These are phyloP conservation scores for Clonostachys solani DNA, from an alignment of 2,329 filamentous ascomycete species.

Conservation along the genomic window DNA sequence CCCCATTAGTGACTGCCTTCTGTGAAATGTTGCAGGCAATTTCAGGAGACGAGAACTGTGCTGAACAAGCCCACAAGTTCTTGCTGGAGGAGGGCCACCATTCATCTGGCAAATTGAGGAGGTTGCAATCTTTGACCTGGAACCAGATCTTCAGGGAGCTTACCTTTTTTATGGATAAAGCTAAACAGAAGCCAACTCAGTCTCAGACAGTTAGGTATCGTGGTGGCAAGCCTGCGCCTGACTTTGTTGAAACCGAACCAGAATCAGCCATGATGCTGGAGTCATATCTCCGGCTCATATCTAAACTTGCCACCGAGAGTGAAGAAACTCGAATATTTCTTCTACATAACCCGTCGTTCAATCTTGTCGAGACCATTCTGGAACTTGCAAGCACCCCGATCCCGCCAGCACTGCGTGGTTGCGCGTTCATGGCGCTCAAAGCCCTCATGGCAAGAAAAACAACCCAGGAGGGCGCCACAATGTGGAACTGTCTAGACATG, in stretches of 20 bases:
- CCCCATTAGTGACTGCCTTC: constrained; percentile 92
- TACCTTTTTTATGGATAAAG: constrained; percentile 74
- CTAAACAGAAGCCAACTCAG: constrained; percentile 64
- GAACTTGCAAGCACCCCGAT: constrained; percentile 75
- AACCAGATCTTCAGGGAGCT: constrained; percentile 88
- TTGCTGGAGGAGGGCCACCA: constrained; percentile 79
- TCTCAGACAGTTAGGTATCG: constrained; percentile 38
- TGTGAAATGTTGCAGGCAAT: constrained; percentile 94
- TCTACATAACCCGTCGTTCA: constrained; percentile 59
- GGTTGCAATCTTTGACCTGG: constrained; percentile 85
- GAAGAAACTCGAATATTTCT: constrained; percentile 69
- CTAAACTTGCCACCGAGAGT: constrained; percentile 76
- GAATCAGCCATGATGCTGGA: constrained; percentile 97
- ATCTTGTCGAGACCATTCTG: constrained; percentile 70
- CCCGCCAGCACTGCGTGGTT: constrained; percentile 73
- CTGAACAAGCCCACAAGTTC: constrained; percentile 82
- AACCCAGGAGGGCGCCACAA: constrained; percentile 58
- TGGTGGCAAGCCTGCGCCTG: constrained; percentile 54
- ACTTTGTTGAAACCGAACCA: constrained; percentile 75
- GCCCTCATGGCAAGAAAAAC: constrained; percentile 74
- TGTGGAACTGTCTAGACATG: constrained; percentile 79
- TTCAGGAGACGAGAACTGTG: constrained; percentile 76
- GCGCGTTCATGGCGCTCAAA: constrained; percentile 74
- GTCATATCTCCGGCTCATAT: constrained; percentile 84
- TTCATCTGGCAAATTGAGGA: constrained; percentile 72